phyloP scores from a whole-genome alignment of 2,329 filamentous ascomycete genomes.

The Verticillium tricorpus region DNA sequence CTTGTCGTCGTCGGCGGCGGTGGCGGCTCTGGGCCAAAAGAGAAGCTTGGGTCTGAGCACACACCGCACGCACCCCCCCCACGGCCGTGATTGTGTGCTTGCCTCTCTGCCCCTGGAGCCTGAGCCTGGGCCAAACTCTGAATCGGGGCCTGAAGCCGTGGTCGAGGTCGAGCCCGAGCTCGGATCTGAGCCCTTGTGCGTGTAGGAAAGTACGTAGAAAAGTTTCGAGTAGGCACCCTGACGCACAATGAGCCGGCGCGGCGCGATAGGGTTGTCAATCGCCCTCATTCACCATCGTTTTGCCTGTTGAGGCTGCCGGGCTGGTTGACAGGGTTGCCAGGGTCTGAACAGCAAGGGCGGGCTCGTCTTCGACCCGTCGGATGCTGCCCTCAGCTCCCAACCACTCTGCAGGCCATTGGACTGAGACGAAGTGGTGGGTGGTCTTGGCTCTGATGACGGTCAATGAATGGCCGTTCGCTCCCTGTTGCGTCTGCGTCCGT shows the following conservation, averaged over 20 bases:
- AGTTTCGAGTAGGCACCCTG: too few relatives aligned
- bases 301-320: background rate
- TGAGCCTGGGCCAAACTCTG: too few relatives aligned
- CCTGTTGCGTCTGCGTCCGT: background rate
- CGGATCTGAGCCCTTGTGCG: too few relatives aligned
- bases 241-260: too few relatives aligned
- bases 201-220: too few relatives aligned
- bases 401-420: background rate
- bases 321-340: background rate
- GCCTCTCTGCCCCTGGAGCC: too few relatives aligned
- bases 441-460: background rate
- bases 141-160: too few relatives aligned
- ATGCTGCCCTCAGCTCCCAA: background rate
- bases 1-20: background rate
- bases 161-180: too few relatives aligned
- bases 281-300: background rate
- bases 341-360: background rate
- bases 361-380: background rate
- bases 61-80: too few relatives aligned
- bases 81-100: too few relatives aligned
- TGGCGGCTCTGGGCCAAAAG: background rate
- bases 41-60: too few relatives aligned
- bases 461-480: background rate
- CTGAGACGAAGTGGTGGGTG: background rate
- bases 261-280: background rate